Evolutionary conservation across 1,284 basidiomycete species (phyloP).

Genomic region (Sutorius eximius): DNA sequence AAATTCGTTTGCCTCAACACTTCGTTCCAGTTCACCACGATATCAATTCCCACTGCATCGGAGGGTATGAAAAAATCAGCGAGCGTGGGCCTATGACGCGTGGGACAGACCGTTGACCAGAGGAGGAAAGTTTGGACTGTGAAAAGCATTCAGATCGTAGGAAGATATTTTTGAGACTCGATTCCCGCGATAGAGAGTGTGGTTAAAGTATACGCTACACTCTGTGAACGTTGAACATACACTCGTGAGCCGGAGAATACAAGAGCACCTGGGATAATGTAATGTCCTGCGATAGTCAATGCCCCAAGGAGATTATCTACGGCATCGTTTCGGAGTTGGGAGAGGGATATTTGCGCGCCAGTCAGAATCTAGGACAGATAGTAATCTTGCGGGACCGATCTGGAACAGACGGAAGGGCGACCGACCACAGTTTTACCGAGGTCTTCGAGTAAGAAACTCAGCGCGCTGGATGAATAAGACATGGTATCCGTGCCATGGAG

Average conservation of each 20-base stretch:
- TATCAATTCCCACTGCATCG: conserved; percentile 78
- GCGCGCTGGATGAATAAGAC: conserved; percentile 84
- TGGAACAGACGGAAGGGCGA: conserved; percentile 3
- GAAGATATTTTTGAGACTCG: conserved; percentile 84
- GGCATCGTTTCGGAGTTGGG: conserved; percentile 86
- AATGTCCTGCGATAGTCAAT: conserved; percentile 85
- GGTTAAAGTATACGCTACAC: conserved; percentile 86
- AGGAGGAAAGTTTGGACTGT: conserved; percentile 83
- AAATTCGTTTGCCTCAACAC: conserved; percentile 78
- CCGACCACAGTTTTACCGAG: conserved; percentile 83
- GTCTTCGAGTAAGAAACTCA: conserved; percentile 89
- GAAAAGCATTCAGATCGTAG: conserved; percentile 84
- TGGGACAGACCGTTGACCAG: conserved; percentile 67
- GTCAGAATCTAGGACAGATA: conserved; percentile 67
- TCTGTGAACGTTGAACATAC: conserved; percentile 44
- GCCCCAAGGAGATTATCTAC: conserved; percentile 89
- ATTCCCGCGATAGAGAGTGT: conserved; percentile 84
- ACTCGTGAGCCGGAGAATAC: not conserved
- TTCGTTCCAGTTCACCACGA: conserved; percentile 83
- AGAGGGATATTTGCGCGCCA: conserved; percentile 90
- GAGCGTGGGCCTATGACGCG: not conserved
- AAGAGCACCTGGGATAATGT: conserved; percentile 78
- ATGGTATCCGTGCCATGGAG: conserved; percentile 95
- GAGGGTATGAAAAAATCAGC: not conserved
- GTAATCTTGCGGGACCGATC: not conserved